A percentile compares a stretch with the other conserved stretches of the same genome.
Evolutionary conservation across 2,329 filamentous ascomycete genomes (phyloP).

Genomic region (Diaporthe amygdali): DNA sequence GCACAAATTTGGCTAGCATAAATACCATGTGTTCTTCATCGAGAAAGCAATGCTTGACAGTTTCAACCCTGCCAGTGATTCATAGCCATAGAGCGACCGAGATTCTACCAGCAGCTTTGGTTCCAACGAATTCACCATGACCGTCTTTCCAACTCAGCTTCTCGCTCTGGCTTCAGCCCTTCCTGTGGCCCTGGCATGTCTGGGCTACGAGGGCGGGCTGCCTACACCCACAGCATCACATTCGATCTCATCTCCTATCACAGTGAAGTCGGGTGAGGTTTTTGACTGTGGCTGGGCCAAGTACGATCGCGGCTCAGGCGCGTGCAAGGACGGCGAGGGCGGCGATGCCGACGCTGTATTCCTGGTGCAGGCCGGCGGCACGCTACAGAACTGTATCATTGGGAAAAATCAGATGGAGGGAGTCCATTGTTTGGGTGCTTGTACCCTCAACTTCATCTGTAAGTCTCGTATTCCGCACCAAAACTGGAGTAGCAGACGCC

Average conservation of each 20-base stretch:
- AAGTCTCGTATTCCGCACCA: neutral
- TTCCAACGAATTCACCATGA: neutral
- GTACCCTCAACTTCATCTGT: constrained; percentile 46
- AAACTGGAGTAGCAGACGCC: neutral
- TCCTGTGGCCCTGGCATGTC: neutral
- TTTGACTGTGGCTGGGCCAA: constrained; percentile 41
- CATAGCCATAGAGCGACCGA: neutral
- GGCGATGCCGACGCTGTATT: constrained; percentile 47
- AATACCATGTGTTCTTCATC: neutral
- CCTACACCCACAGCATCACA: neutral
- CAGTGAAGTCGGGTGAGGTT: constrained; percentile 33
- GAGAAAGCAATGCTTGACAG: neutral
- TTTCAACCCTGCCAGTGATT: neutral
- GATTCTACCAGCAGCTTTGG: neutral
- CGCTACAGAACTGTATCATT: constrained; percentile 52
- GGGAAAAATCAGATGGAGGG: constrained; percentile 50
- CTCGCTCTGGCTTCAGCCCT: neutral
- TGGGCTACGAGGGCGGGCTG: neutral
- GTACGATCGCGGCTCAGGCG: constrained; percentile 44
- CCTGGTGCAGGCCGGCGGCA: constrained; percentile 45
- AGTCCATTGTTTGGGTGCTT: constrained; percentile 50
- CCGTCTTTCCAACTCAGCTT: neutral
- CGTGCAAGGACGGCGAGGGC: constrained; percentile 48
- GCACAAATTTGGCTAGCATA: neutral
- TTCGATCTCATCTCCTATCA: neutral